Evolutionary conservation across 345 rosid species (phyloP).

Genomic region (Arabis hirsuta): DNA sequence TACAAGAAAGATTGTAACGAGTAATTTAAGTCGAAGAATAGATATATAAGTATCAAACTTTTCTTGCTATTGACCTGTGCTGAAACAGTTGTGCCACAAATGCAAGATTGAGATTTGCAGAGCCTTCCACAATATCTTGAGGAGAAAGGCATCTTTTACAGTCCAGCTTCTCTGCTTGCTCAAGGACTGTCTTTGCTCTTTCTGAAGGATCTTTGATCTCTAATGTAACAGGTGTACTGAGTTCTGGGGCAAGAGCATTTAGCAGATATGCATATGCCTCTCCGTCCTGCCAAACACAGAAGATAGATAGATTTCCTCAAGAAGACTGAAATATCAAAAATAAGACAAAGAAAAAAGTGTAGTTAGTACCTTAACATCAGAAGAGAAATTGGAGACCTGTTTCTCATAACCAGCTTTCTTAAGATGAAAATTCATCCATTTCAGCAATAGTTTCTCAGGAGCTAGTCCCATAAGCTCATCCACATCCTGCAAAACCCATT

Average conservation of each 20-base stretch:
- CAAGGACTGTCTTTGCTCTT: constrained; percentile 74
- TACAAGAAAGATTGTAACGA: constrained; percentile 34
- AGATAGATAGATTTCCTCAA: not conserved
- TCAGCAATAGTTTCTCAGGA: constrained; percentile 83
- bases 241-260: constrained; percentile 78
- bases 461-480: constrained; percentile 84
- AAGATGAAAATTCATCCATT: constrained; percentile 95
- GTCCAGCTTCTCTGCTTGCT: constrained; percentile 83
- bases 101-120: constrained; percentile 93
- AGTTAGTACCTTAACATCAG: constrained; percentile 84
- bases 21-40: not conserved
- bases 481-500: constrained; percentile 62
- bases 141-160: constrained; percentile 76
- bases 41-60: not conserved
- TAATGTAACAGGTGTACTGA: constrained; percentile 49
- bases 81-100: constrained; percentile 91
- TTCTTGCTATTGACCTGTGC: constrained; percentile 54
- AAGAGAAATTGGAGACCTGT: constrained; percentile 79
- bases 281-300: constrained; percentile 60
- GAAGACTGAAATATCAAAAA: not conserved
- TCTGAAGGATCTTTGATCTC: constrained; percentile 58
- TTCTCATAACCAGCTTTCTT: constrained; percentile 85
- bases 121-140: constrained; percentile 87
- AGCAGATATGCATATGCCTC: constrained; percentile 86
- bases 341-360: not conserved